Evolutionary conservation across 495 filamentous ascomycete species (phyloP), one percentile per base, ranked within the genome.

Genomic region (Podospora conica): DNA sequence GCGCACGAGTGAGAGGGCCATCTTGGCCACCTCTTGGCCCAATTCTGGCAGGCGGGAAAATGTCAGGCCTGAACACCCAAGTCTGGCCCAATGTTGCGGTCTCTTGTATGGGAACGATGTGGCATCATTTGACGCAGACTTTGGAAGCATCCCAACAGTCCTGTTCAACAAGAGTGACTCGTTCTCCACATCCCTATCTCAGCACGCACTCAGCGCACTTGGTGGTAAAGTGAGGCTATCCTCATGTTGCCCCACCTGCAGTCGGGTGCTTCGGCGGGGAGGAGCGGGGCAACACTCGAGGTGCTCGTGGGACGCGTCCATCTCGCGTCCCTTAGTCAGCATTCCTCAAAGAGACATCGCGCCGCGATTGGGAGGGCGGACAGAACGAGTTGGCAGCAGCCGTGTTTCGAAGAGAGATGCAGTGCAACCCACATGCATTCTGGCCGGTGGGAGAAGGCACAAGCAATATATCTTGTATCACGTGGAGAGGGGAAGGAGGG

Each of bases 281-380:
- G 15, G 29, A 53, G 63, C 24, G 54, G 54, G 40, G 40, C 40
- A 48, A 3, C 40, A 2, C 10, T 48, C n/a, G 15, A 48, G n/a
- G 15, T n/a, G 33, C 33, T n/a, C 4, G 5, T 48, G 40, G 40
- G 8, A 54, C 65, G 60, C 68, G 69, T 67, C 61, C 33, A 21
- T 68, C 63, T 71, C 73, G 73, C 73, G 73, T 71, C 70, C 66
- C 65, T 75, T 73, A 70, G 69, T 70, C 73, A 75, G 40, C 69
- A 60, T 8, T 55, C 11, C 67, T 27, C 59, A 9, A n/a, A 40
- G 11, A 21, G 24, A 57, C 3, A 33, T 62, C 61, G 56, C 56
- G 61, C 58, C 28, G 33, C 61, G 40, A 68, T 64, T 68, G 66
- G 66, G 23, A 22, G n/a, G 15, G 21, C 25, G n/a, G 60, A 61